A percentile compares a stretch with the other conserved stretches of the same genome.
phyloP scores from a whole-genome alignment of 768 basidiomycete genomes.

The Boletellus emodensis region DNA sequence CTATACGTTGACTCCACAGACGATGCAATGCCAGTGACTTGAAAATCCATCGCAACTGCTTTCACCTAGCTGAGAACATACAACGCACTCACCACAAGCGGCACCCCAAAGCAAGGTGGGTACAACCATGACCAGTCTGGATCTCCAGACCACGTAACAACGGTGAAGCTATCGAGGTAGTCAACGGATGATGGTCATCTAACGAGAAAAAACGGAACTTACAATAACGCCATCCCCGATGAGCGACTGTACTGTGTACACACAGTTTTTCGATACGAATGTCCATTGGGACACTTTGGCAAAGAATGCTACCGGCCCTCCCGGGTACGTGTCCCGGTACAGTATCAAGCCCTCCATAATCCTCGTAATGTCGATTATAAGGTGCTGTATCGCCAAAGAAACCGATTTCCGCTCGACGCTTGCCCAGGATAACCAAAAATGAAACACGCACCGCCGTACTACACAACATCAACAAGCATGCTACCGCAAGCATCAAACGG shows the following conservation, averaged over 20 bases:
- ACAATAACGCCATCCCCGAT: slow-evolving; percentile 26
- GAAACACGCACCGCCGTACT: slow-evolving; percentile 20
- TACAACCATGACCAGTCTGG: slow-evolving; percentile 15
- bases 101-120: slow-evolving; percentile 23
- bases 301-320: slow-evolving; percentile 24
- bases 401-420: neutral
- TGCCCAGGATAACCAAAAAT: neutral
- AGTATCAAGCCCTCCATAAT: slow-evolving; percentile 19
- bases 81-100: slow-evolving; percentile 13
- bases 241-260: slow-evolving; percentile 17
- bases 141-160: slow-evolving; percentile 28
- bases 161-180: slow-evolving; percentile 5
- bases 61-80: neutral
- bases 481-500: slow-evolving; percentile 11
- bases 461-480: slow-evolving; percentile 19
- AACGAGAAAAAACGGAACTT: neutral
- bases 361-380: slow-evolving; percentile 15
- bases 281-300: slow-evolving; percentile 18
- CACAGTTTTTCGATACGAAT: slow-evolving; percentile 23
- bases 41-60: neutral
- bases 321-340: slow-evolving; percentile 16
- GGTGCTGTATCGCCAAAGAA: slow-evolving; percentile 8
- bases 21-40: slow-evolving; percentile 16
- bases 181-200: neutral
- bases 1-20: slow-evolving; percentile 4